phyloP scores from a whole-genome alignment of 2,329 filamentous ascomycete species.

The Monilinia fructigena region DNA sequence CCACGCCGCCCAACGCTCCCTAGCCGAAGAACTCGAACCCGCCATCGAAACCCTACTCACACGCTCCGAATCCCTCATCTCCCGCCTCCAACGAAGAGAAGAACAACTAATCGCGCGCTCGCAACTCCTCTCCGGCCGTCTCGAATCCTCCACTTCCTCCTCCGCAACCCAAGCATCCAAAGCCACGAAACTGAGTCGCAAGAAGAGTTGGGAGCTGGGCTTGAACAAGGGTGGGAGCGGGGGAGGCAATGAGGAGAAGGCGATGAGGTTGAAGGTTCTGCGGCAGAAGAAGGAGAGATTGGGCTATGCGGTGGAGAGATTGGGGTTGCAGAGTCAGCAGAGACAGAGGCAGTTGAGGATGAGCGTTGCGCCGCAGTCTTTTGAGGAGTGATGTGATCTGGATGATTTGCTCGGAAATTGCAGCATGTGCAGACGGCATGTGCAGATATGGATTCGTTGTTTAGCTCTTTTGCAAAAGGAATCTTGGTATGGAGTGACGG shows the following conservation, averaged over 20 bases:
- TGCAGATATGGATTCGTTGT: too few relatives aligned
- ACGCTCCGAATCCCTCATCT: conserved; percentile 61
- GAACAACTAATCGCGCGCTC: conserved; percentile 63
- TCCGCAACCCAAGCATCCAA: conserved; percentile 32
- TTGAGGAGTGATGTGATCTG: conserved; percentile 1
- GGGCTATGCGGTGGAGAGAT: conserved; percentile 66
- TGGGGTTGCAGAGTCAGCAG: conserved; percentile 67
- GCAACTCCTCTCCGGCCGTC: conserved; percentile 63
- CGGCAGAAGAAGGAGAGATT: conserved; percentile 69
- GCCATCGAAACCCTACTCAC: conserved; percentile 63
- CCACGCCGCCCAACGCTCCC: conserved; percentile 60
- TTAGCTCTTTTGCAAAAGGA: too few relatives aligned
- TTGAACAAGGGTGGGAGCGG: conserved; percentile 15
- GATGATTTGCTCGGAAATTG: not conserved
- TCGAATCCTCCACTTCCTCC: conserved; percentile 41
- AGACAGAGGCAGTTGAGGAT: conserved; percentile 68
- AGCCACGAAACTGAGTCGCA: conserved; percentile 33
- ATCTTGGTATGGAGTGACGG: too few relatives aligned
- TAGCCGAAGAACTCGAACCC: conserved; percentile 70
- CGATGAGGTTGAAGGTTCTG: conserved; percentile 56
- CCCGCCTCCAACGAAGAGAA: conserved; percentile 65
- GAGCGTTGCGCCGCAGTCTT: conserved; percentile 56
- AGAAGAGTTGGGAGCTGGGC: conserved; percentile 41
- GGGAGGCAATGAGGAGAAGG: conserved; percentile 33
- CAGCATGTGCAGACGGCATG: too few relatives aligned